Evolutionary conservation across 352 stramenopile species (phyloP), one percentile per base, ranked within the genome.

Genomic region (Phytopythium helicoides): DNA sequence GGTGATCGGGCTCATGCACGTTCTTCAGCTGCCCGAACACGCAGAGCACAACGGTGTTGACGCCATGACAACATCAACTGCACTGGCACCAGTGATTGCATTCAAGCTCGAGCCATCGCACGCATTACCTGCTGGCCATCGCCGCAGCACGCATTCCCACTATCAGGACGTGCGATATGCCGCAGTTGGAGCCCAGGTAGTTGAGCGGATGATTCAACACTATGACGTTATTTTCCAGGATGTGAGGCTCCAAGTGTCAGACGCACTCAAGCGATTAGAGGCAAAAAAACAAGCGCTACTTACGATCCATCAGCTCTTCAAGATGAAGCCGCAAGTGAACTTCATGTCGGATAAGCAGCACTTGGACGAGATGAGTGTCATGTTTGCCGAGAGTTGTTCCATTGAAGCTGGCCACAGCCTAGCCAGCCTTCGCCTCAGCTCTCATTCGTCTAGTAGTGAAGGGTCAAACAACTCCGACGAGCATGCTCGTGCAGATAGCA

Each of bases 161-260:
- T 72, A 83, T 54, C 81, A 92, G 63, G 81, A 92, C 31, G 67
- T 92, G 36, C 67, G 81, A 10, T 92, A 86, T 58, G 81, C 81
- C 8, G 81, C 81, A 22, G 75, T 92, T 8, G 81, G 81, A 0
- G 81, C 78, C 5, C 77, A 90, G 47, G 73, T 94, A 21, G 70
- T 94, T 15, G 81, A 94, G 54, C 58, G 75, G 16, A 88, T 94
- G 74, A 87, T 94, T 36, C 47, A 78, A 37, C 74, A 94, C 58
- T 79, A 90, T 28, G 69, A 85, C 10, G 66, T 64, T 5, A 92
- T 94, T 51, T 94, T 94, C 51, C 69, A 92, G 47, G 66, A 73
- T 37, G 67, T 94, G 3, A 75, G 80, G 8, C 54, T 81, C 14
- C 71, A 78, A 44, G 68, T 92, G 22, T 77, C 74, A 15, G 81